Conservation (phyloP, 2,329 filamentous ascomycete genomes). For the Helminthosporium solani region DNA sequence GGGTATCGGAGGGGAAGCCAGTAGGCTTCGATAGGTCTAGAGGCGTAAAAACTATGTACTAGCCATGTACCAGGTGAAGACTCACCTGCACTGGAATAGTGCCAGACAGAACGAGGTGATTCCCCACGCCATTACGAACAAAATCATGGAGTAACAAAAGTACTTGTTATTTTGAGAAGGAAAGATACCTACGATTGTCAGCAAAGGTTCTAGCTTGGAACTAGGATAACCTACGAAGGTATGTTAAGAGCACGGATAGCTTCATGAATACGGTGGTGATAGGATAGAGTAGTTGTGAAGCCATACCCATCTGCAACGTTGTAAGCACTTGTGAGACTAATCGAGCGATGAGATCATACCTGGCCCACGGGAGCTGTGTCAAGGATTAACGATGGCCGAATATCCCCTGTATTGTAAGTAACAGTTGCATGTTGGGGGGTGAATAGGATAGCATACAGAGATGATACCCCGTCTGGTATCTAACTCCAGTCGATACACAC, state of each 20-base stretch:
- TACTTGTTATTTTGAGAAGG: conserved; percentile 13
- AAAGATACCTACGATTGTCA: conserved; percentile 11
- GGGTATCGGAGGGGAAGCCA: conserved; percentile 7
- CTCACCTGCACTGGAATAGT: conserved; percentile 20
- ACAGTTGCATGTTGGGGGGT: no score
- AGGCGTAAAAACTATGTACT: neutral
- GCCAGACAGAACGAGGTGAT: conserved; percentile 9
- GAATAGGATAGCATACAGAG: conserved; percentile 7
- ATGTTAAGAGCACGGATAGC: conserved; percentile 8
- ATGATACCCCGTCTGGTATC: conserved; percentile 18
- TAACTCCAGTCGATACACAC: conserved; percentile 9
- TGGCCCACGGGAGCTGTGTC: conserved; percentile 1
- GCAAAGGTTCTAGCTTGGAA: conserved; percentile 1
- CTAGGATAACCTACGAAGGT: conserved; percentile 1
- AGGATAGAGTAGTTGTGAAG: conserved; percentile 12
- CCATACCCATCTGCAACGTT: conserved; percentile 9
- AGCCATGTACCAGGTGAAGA: neutral
- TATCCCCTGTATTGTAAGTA: conserved; percentile 7
- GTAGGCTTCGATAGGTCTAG: conserved; percentile 10
- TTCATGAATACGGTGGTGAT: conserved; percentile 16
- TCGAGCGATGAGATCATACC: neutral
- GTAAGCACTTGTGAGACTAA: neutral
- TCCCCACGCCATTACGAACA: conserved; percentile 9
- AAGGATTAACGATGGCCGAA: conserved; percentile 1
- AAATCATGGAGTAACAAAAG: conserved; percentile 18